Evolutionary conservation across 2,329 filamentous ascomycete genomes (phyloP), one percentile per base, ranked within the genome.

Genomic region (Fusarium armeniacum): DNA sequence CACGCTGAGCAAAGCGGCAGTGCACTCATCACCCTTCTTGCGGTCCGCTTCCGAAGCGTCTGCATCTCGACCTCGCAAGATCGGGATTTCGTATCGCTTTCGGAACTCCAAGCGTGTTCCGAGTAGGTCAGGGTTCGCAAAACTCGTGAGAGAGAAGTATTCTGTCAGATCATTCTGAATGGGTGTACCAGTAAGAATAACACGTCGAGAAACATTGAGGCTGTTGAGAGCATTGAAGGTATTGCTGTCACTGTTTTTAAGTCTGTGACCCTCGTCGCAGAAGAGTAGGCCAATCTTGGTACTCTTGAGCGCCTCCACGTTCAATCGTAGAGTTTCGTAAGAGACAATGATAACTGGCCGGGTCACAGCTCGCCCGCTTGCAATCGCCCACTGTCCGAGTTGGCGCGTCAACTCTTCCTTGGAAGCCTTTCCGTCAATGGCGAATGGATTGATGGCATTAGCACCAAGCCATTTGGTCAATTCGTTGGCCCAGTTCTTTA

Each of bases 161-260:
- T 99, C 96, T 0, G 95, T 97, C n/a, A 99, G 82, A 77, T 99
- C 96, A 75, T 99, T 99, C 76, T 99, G 96, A 62, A 99, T 99
- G 0, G 96, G 96, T 2, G 96, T 99, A 63, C 96, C 96, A 0
- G 96, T 98, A 18, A 99, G 84, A 72, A 99, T 99, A 45, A 99
- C 95, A 28, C 96, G 90, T 61, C 94, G 89, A 43, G 91, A 91
- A 30, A 99, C 96, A 75, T 98, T 97, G 18, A 99, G 84, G 65
- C 88, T 91, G 75, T 97, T 98, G 51, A 99, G 84, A 1, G 96
- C 94, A 28, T 88, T 94, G 77, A 98, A 99, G 0, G 96, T 98
- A 79, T 97, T 93, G 75, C 93, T 97, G 77, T 99, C 96, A 61
- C 93, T 94, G 74, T 99, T 99, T 80, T 99, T 99, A 68, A 99